phyloP scores from a whole-genome alignment of 805 yeast species.

The Pichia deserticola region DNA sequence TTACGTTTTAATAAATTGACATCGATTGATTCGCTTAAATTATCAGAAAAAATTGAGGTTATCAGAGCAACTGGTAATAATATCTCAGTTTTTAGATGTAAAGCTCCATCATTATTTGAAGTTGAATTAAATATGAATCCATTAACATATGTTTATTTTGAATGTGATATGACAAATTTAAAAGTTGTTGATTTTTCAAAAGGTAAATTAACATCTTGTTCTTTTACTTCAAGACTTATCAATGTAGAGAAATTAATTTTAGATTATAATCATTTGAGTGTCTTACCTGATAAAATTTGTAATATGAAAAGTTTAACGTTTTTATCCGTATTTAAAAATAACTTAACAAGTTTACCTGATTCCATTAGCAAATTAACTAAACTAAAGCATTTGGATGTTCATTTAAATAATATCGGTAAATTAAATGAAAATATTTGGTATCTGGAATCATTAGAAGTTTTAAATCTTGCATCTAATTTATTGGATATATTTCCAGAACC shows the following conservation, averaged over 20 bases:
- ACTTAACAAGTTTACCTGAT: constrained; percentile 61
- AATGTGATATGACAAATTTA: constrained; percentile 46
- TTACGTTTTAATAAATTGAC: constrained; percentile 58
- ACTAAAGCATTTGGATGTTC: constrained; percentile 66
- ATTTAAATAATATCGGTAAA: constrained; percentile 70
- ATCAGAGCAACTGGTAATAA: constrained; percentile 67
- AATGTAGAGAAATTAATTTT: constrained; percentile 65
- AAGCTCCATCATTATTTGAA: constrained; percentile 54
- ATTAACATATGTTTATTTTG: constrained; percentile 58
- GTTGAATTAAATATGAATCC: constrained; percentile 80
- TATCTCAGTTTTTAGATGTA: constrained; percentile 61
- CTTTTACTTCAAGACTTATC: constrained; percentile 56
- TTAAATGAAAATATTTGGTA: constrained; percentile 66
- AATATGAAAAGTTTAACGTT: constrained; percentile 50
- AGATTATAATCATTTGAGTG: constrained; percentile 75
- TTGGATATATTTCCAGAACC: constrained; percentile 54
- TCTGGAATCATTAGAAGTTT: constrained; percentile 43
- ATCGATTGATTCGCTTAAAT: constrained; percentile 50
- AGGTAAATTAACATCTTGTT: constrained; percentile 73
- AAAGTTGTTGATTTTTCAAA: constrained; percentile 70
- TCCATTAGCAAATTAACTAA: constrained; percentile 53
- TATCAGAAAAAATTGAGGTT: constrained; percentile 59
- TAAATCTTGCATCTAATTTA: constrained; percentile 72
- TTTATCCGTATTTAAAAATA: constrained; percentile 68
- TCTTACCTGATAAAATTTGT: constrained; percentile 64